phyloP scores from a whole-genome alignment of 225 moss, liverwort and hornwort genomes.

The Polytrichum formosum region DNA sequence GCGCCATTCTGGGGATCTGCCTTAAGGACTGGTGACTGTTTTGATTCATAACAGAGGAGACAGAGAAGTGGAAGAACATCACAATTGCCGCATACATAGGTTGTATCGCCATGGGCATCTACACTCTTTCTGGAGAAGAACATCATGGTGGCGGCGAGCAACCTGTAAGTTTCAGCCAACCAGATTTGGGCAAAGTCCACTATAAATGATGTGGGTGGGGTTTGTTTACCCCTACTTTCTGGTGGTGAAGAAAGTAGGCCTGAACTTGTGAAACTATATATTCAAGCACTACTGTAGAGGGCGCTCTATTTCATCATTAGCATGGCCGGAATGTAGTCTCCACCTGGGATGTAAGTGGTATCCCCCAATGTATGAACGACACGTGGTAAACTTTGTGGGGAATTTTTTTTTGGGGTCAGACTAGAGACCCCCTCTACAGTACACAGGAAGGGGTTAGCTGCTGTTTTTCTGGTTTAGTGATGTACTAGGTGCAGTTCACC shows the following conservation, averaged over 20 bases:
- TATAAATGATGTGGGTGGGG: neutral
- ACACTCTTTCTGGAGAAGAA: constrained; percentile 40
- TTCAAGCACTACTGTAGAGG: no score
- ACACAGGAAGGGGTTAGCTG: neutral
- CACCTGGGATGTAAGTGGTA: no score
- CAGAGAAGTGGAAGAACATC: constrained; percentile 44
- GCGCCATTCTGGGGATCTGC: no score
- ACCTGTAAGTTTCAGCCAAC: constrained; percentile 22
- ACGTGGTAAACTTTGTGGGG: no score
- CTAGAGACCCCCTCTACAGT: neutral
- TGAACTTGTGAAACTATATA: no score
- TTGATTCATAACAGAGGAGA: constrained; percentile 39
- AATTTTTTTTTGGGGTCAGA: neutral
- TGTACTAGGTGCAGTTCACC: neutral
- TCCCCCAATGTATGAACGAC: no score
- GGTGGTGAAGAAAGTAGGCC: neutral
- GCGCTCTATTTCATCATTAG: no score
- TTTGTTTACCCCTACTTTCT: neutral
- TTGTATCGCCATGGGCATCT: constrained; percentile 35
- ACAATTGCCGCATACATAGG: constrained; percentile 49
- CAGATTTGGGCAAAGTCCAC: neutral
- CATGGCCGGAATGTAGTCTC: no score
- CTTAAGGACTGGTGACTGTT: neutral
- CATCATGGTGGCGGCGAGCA: neutral
- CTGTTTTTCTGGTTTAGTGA: neutral